phyloP scores from a whole-genome alignment of 2,329 filamentous ascomycete species.

The Acrocalymma vagum region DNA sequence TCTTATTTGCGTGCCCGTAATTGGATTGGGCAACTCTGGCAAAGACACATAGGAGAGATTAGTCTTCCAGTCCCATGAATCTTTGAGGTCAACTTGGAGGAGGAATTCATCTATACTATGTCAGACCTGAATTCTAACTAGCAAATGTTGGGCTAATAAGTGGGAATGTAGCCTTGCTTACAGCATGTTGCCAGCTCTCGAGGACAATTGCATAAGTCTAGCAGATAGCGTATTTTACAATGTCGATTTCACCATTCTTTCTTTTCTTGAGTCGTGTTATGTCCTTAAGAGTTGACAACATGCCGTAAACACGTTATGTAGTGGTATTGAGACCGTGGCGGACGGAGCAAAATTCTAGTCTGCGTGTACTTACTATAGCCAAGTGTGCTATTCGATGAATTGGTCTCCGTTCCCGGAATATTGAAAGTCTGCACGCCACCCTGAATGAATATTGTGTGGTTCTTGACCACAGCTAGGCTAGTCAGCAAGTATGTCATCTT shows the following conservation, averaged over 20 bases:
- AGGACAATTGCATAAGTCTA: no score
- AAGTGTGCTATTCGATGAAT: constrained; percentile 12
- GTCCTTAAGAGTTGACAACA: no score
- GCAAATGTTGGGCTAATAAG: no score
- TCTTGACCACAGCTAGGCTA: constrained; percentile 20
- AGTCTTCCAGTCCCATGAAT: constrained; percentile 28
- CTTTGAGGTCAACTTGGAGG: constrained; percentile 16
- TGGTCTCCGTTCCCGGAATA: constrained; percentile 8
- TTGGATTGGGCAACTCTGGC: constrained; percentile 16
- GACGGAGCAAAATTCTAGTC: no score
- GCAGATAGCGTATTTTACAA: no score
- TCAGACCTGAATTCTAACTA: no score
- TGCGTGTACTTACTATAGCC: constrained; percentile 16
- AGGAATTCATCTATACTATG: constrained; percentile 22
- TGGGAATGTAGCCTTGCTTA: no score
- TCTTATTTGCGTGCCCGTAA: constrained; percentile 18
- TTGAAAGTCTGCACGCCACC: constrained; percentile 25
- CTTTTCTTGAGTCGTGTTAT: no score
- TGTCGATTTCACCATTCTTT: no score
- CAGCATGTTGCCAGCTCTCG: no score
- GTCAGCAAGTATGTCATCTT: neutral
- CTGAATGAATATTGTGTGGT: constrained; percentile 21
- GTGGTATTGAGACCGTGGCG: neutral
- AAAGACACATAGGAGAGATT: constrained; percentile 21
- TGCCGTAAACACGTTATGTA: no score